phyloP scores from a whole-genome alignment of 2,329 filamentous ascomycete species.

The Fusarium redolens region DNA sequence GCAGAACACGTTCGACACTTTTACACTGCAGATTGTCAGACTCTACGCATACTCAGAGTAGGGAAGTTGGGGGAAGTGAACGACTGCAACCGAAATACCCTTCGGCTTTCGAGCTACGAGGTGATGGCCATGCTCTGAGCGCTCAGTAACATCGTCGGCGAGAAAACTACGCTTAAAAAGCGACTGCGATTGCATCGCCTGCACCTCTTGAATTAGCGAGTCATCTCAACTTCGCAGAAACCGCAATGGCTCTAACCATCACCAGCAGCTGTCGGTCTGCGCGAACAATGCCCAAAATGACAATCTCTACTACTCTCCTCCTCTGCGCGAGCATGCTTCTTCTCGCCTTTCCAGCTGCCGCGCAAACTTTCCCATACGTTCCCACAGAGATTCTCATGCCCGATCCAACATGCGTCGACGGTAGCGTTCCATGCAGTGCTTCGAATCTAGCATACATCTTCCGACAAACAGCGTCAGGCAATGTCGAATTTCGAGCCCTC shows the following conservation, averaged over 20 bases:
- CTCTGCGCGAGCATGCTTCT: constrained; percentile 14
- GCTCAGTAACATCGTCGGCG: constrained; percentile 21
- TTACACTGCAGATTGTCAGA: background rate
- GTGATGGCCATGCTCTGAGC: constrained; percentile 32
- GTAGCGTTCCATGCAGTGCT: constrained; percentile 50
- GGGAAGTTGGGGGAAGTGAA: background rate
- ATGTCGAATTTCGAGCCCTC: constrained; percentile 70
- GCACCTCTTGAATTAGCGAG: constrained; percentile 5
- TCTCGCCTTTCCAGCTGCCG: constrained; percentile 42
- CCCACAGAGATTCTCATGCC: constrained; percentile 78
- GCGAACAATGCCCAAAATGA: constrained; percentile 13
- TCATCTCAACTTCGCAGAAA: constrained; percentile 1
- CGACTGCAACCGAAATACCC: background rate
- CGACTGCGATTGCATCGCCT: background rate
- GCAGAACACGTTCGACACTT: background rate
- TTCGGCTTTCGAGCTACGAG: constrained; percentile 25
- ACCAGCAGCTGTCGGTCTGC: constrained; percentile 7
- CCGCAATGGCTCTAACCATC: constrained; percentile 16
- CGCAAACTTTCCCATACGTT: constrained; percentile 76
- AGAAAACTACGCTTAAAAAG: constrained; percentile 23
- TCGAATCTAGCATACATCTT: constrained; percentile 76
- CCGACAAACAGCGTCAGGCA: constrained; percentile 58
- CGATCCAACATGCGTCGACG: constrained; percentile 54
- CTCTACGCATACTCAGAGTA: background rate
- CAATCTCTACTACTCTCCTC: constrained; percentile 15